A percentile compares a stretch with the other conserved stretches of the same genome.
Evolutionary conservation across 164 flowering plant genomes (phyloP).

Genomic region (Vitis labrusca): DNA sequence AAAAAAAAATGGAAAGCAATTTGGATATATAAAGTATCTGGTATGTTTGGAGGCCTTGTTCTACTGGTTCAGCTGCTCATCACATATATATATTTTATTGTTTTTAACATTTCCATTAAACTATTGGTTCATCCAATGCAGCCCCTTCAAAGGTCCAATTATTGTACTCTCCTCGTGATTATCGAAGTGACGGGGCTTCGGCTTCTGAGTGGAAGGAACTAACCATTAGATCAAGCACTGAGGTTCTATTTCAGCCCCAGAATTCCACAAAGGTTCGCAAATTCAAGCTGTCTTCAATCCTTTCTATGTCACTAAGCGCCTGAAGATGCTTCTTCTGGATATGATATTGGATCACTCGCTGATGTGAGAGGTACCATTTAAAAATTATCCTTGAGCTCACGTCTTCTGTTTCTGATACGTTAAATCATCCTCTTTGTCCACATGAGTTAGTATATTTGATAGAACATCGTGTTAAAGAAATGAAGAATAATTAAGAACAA

Average conservation of each 20-base stretch:
- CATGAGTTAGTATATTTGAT: too few species aligned
- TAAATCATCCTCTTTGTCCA: too few species aligned
- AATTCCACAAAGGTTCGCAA: conserved; percentile 57
- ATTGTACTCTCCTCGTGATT: conserved; percentile 74
- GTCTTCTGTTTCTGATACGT: too few species aligned
- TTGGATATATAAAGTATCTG: background rate
- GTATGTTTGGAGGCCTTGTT: background rate
- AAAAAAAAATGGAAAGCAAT: too few species aligned
- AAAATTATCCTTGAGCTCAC: background rate
- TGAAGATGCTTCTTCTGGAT: conserved; percentile 22
- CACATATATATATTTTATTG: too few species aligned
- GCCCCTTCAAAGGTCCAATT: conserved; percentile 72
- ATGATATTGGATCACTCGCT: background rate
- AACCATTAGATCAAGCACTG: conserved; percentile 73
- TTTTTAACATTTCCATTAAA: background rate
- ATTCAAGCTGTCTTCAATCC: conserved; percentile 68
- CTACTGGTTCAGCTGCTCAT: background rate
- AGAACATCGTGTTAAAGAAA: too few species aligned
- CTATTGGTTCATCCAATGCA: conserved; percentile 26
- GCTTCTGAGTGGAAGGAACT: conserved; percentile 80
- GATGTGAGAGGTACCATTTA: background rate
- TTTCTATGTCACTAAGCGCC: conserved; percentile 72
- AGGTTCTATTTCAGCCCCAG: conserved; percentile 67
- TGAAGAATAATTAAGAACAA: too few species aligned
- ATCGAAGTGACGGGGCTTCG: conserved; percentile 69